Evolutionary conservation across 2,329 filamentous ascomycete genomes (phyloP).

Genomic region (Hymenoscyphus fructigenus): DNA sequence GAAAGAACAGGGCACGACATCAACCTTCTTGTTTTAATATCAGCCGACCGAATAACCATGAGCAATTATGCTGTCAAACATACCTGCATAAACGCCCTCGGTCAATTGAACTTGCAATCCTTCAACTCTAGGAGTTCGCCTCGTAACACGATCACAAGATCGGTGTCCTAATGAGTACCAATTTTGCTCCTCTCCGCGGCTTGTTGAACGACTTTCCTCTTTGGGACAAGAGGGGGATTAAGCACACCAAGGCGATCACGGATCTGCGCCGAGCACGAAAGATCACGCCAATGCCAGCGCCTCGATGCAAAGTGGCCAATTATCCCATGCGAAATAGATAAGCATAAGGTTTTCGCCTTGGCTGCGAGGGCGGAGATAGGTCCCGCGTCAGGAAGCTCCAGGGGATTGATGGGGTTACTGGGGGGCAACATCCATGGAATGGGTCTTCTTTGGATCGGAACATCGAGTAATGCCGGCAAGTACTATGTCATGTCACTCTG

Average conservation of each 20-base stretch:
- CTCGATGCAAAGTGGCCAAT: conserved; percentile 8
- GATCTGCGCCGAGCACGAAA: conserved; percentile 15
- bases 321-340: conserved; percentile 8
- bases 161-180: background rate
- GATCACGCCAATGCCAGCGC: conserved; percentile 11
- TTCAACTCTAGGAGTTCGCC: background rate
- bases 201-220: conserved; percentile 13
- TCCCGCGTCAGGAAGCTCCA: conserved; percentile 13
- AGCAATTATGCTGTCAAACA: background rate
- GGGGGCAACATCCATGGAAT: background rate
- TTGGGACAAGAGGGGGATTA: conserved; percentile 6
- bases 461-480: background rate
- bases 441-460: background rate
- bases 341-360: conserved; percentile 12
- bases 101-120: background rate
- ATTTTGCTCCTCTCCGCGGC: background rate
- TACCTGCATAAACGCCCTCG: background rate
- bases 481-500: conserved; percentile 1
- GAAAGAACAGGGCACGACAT: background rate
- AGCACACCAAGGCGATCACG: conserved; percentile 7
- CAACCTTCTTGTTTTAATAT: background rate
- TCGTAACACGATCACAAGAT: conserved; percentile 3
- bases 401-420: background rate
- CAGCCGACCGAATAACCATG: background rate
- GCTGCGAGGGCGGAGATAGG: conserved; percentile 2